Evolutionary conservation across 805 yeast genomes (phyloP).

Genomic region (Cyberlindnera sargentensis): DNA sequence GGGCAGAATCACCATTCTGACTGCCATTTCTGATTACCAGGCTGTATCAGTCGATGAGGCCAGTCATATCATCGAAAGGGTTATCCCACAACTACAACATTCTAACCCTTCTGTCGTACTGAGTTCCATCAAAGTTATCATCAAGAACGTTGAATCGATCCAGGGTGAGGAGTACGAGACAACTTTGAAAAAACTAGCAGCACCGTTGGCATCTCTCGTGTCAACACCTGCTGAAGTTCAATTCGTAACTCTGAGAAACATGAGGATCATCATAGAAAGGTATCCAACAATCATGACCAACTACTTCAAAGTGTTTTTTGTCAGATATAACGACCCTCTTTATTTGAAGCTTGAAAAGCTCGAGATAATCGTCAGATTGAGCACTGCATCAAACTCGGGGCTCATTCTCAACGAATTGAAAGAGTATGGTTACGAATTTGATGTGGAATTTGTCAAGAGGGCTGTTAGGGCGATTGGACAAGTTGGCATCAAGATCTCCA

Average conservation of each 20-base stretch:
- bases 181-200: constrained; percentile 63
- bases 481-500: constrained; percentile 57
- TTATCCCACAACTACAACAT: constrained; percentile 92
- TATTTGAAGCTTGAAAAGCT: constrained; percentile 72
- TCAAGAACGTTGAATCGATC: constrained; percentile 56
- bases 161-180: constrained; percentile 29
- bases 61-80: constrained; percentile 78
- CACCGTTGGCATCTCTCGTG: constrained; percentile 82
- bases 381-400: constrained; percentile 51
- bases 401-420: constrained; percentile 61
- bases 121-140: constrained; percentile 72
- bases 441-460: constrained; percentile 64
- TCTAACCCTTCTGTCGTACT: constrained; percentile 94
- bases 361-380: constrained; percentile 65
- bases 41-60: constrained; percentile 59
- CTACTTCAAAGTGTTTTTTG: constrained; percentile 84
- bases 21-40: constrained; percentile 68
- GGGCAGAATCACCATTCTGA: constrained; percentile 90
- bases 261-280: constrained; percentile 80
- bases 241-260: constrained; percentile 86
- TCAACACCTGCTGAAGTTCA: constrained; percentile 92
- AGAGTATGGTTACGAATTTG: constrained; percentile 82
- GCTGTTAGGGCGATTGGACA: constrained; percentile 66
- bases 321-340: constrained; percentile 79
- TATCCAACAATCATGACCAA: constrained; percentile 73